Evolutionary conservation across 306 rosid genomes (phyloP).

Genomic region (Senna siamea): DNA sequence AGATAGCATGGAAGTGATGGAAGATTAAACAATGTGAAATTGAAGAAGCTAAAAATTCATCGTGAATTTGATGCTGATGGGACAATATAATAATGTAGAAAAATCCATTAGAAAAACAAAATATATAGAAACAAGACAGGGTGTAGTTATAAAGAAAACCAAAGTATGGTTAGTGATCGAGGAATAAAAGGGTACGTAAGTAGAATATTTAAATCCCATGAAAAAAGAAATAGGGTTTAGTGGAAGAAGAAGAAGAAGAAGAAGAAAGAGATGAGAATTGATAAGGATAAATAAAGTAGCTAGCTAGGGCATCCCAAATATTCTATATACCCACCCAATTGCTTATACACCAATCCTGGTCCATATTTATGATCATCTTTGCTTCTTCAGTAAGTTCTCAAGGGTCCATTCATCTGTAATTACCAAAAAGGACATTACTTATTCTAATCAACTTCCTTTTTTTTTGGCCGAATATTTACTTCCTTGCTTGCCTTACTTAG

Average conservation of each 20-base stretch:
- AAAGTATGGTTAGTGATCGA: constrained; percentile 35
- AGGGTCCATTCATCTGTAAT: constrained; percentile 58
- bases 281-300: too few species aligned
- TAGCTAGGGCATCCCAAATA: constrained; percentile 38
- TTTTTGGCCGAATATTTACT: too few species aligned
- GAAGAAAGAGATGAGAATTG: constrained; percentile 48
- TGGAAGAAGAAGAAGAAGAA: constrained; percentile 42
- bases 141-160: constrained; percentile 20
- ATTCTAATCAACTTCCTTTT: neutral
- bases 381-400: constrained; percentile 64
- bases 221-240: constrained; percentile 42
- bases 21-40: too few species aligned
- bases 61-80: neutral
- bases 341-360: constrained; percentile 45
- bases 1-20: neutral
- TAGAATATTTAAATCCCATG: constrained; percentile 30
- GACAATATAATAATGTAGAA: neutral
- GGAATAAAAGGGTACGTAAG: constrained; percentile 34
- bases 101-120: constrained; percentile 16
- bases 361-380: constrained; percentile 31
- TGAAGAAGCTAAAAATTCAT: too few species aligned
- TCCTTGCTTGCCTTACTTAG: too few species aligned
- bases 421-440: constrained; percentile 45
- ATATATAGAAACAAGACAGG: constrained; percentile 34
- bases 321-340: constrained; percentile 31